phyloP scores from a whole-genome alignment of 495 filamentous ascomycete species.

The Aspergillus steynii region DNA sequence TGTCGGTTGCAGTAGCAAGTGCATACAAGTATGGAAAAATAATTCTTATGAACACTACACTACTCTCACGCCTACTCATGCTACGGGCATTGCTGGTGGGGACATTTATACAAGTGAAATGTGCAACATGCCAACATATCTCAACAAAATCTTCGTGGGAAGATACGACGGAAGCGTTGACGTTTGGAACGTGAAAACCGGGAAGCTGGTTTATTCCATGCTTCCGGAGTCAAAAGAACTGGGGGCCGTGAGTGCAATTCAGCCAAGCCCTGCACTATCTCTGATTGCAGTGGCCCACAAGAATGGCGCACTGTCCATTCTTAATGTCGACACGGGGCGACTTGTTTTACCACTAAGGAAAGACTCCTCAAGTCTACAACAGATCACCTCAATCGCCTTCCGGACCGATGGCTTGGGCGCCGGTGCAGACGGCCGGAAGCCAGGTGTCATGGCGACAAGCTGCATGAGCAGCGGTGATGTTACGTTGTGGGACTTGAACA shows the following conservation, averaged over 20 bases:
- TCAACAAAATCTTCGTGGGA: slow-evolving; percentile 93
- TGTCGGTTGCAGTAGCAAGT: slow-evolving; percentile 71
- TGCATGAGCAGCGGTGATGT: slow-evolving; percentile 74
- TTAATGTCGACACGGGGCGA: slow-evolving; percentile 76
- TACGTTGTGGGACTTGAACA: slow-evolving; percentile 93
- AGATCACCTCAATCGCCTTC: slow-evolving; percentile 82
- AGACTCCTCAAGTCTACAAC: slow-evolving; percentile 48
- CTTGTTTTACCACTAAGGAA: slow-evolving; percentile 64
- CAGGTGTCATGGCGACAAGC: slow-evolving; percentile 85
- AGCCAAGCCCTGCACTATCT: slow-evolving; percentile 79
- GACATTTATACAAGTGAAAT: slow-evolving; percentile 69
- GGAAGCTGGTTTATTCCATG: slow-evolving; percentile 84
- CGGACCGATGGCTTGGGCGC: slow-evolving; percentile 89
- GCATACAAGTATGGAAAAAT: slow-evolving; percentile 87
- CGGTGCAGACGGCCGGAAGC: slow-evolving; percentile 76
- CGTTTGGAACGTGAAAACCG: slow-evolving; percentile 94
- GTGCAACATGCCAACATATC: slow-evolving; percentile 83
- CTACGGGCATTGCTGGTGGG: slow-evolving; percentile 41
- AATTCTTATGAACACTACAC: slow-evolving; percentile 87
- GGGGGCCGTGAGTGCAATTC: slow-evolving; percentile 77
- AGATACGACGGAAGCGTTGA: slow-evolving; percentile 85
- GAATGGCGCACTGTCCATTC: slow-evolving; percentile 73
- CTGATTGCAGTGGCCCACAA: slow-evolving; percentile 87
- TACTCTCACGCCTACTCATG: slow-evolving; percentile 58
- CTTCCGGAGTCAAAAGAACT: slow-evolving; percentile 63